phyloP scores from a whole-genome alignment of 768 basidiomycete genomes.

The Hygrophoropsis aurantiaca region DNA sequence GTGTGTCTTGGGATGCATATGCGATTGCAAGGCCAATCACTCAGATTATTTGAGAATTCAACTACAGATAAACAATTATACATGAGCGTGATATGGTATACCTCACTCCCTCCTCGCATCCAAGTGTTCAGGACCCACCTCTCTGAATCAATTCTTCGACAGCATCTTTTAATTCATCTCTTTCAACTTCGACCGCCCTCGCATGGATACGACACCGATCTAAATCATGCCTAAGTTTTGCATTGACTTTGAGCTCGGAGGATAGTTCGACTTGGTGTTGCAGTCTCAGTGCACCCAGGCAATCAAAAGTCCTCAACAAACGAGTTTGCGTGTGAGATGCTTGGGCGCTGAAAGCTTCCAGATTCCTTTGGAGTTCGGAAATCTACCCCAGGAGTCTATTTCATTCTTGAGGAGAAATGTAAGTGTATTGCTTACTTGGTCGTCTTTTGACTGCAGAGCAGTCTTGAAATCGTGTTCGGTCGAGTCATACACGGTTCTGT shows the following conservation, averaged over 20 bases:
- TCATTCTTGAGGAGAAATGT: background rate
- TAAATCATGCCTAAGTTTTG: slow-evolving; percentile 38
- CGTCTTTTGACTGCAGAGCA: slow-evolving; percentile 23
- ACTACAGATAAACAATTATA: slow-evolving; percentile 30
- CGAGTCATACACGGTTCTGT: slow-evolving; percentile 4
- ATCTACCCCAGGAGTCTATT: slow-evolving; percentile 22
- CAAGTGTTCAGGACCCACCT: slow-evolving; percentile 40
- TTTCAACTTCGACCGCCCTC: slow-evolving; percentile 41
- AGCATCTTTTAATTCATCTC: slow-evolving; percentile 54
- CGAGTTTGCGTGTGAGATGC: slow-evolving; percentile 46
- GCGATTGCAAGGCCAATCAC: slow-evolving; percentile 45
- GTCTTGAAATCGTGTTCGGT: slow-evolving; percentile 17
- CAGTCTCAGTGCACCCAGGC: slow-evolving; percentile 43
- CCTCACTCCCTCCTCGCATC: background rate
- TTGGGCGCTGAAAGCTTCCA: slow-evolving; percentile 37
- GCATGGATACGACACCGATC: slow-evolving; percentile 32
- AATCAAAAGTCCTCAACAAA: slow-evolving; percentile 48
- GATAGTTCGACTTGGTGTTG: slow-evolving; percentile 42
- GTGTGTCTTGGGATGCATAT: slow-evolving; percentile 41
- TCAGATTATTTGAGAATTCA: slow-evolving; percentile 44
- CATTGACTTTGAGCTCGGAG: slow-evolving; percentile 29
- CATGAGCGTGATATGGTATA: slow-evolving; percentile 1
- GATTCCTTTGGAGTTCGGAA: slow-evolving; percentile 24
- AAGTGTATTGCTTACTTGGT: slow-evolving; percentile 17
- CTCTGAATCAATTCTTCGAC: slow-evolving; percentile 56